Conservation (phyloP, 2,329 filamentous ascomycete species). For the Cladophialophora carrionii region DNA sequence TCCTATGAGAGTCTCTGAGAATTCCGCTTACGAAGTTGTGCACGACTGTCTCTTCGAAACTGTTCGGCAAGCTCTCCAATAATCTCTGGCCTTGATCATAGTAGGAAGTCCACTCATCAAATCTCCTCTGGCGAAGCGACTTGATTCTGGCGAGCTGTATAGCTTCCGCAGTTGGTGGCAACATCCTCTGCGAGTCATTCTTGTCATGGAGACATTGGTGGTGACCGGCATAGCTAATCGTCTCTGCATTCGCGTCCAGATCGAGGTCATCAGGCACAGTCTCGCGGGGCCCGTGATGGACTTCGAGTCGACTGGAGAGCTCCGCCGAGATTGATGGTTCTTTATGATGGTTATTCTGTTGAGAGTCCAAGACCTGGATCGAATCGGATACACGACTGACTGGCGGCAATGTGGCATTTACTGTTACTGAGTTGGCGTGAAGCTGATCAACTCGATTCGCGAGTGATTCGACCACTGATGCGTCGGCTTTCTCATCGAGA, state of each 20-base stretch:
- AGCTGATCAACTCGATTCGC: constrained; percentile 8
- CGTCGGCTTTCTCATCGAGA: constrained; percentile 21
- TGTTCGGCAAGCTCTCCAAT: constrained; percentile 20
- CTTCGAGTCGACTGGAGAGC: neutral
- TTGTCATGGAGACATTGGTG: neutral
- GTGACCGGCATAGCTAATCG: constrained; percentile 30
- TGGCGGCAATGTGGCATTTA: constrained; percentile 1
- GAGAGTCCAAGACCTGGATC: constrained; percentile 22
- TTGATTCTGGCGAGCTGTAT: constrained; percentile 27
- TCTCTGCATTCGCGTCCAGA: constrained; percentile 31
- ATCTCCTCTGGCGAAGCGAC: constrained; percentile 29
- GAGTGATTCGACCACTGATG: constrained; percentile 12
- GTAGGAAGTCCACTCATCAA: constrained; percentile 31
- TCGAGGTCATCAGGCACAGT: constrained; percentile 31
- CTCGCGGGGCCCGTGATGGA: neutral
- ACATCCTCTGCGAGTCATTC: constrained; percentile 19
- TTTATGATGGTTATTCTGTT: neutral
- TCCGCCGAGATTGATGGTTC: too few relatives aligned
- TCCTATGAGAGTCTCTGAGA: constrained; percentile 17
- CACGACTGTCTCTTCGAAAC: constrained; percentile 29
- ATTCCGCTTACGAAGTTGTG: constrained; percentile 31
- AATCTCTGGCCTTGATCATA: constrained; percentile 22
- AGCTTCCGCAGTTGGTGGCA: constrained; percentile 20
- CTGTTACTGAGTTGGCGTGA: neutral
- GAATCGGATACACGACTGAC: constrained; percentile 19